Evolutionary conservation across 2,329 filamentous ascomycete genomes (phyloP).

Genomic region (Stachybotrys elegans): DNA sequence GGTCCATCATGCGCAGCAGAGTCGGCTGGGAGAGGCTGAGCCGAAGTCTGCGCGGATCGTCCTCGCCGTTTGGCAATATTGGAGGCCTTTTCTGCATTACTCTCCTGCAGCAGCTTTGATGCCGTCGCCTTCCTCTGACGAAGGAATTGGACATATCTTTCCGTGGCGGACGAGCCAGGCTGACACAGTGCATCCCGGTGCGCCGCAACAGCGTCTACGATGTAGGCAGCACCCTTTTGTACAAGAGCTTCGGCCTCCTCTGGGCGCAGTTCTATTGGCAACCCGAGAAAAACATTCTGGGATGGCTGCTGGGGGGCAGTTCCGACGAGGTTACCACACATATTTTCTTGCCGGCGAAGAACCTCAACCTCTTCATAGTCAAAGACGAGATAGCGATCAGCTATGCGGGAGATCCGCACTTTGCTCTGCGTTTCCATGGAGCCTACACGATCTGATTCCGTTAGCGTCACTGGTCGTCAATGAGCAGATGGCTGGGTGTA

Average conservation of each 20-base stretch:
- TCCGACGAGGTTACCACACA: slow-evolving; percentile 81
- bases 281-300: slow-evolving; percentile 87
- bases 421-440: slow-evolving; percentile 27
- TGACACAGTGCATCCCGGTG: slow-evolving; percentile 62
- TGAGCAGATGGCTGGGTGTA: too few relatives aligned
- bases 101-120: slow-evolving; percentile 33
- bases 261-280: slow-evolving; percentile 84
- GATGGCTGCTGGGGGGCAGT: slow-evolving; percentile 88
- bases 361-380: slow-evolving; percentile 74
- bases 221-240: slow-evolving; percentile 68
- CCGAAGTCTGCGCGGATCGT: slow-evolving; percentile 1
- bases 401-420: slow-evolving; percentile 76
- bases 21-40: slow-evolving; percentile 2
- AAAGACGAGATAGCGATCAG: slow-evolving; percentile 82
- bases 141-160: slow-evolving; percentile 58
- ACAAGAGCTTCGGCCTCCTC: slow-evolving; percentile 84
- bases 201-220: slow-evolving; percentile 72
- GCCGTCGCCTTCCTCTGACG: slow-evolving; percentile 36
- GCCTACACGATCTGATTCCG: too few relatives aligned
- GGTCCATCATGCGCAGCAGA: too few relatives aligned
- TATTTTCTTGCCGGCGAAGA: slow-evolving; percentile 73
- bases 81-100: slow-evolving; percentile 29
- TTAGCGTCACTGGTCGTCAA: too few relatives aligned
- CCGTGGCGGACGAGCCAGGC: slow-evolving; percentile 50
- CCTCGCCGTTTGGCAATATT: slow-evolving; percentile 18